Conservation (phyloP, 108 stramenopile genomes). For the Conticribra weissflogii region DNA sequence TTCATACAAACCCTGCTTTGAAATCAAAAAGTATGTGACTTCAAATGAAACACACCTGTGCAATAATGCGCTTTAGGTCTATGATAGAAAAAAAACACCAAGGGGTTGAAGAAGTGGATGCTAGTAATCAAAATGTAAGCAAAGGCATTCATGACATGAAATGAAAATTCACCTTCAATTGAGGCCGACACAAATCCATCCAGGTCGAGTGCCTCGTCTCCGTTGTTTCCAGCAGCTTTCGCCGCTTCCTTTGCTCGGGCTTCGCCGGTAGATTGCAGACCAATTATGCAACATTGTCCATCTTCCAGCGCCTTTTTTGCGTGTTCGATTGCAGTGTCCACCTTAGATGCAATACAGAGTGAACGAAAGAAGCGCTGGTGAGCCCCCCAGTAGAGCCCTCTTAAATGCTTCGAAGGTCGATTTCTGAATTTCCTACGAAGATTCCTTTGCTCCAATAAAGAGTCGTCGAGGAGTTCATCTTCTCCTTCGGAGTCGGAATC, state of each 20-base stretch:
- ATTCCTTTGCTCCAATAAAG: conserved; percentile 12
- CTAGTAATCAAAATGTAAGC: too few species aligned
- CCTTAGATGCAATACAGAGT: conserved; percentile 71
- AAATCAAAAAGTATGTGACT: too few species aligned
- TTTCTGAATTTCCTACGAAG: conserved; percentile 38
- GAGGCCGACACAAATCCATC: conserved; percentile 49
- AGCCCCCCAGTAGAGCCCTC: conserved; percentile 64
- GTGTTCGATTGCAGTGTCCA: conserved; percentile 53
- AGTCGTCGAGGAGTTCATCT: conserved; percentile 21
- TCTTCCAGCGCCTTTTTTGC: conserved; percentile 57
- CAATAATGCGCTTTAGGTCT: too few species aligned
- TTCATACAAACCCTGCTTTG: too few species aligned
- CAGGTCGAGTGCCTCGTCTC: conserved; percentile 21
- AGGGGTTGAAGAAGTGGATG: too few species aligned
- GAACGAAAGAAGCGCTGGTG: conserved; percentile 76
- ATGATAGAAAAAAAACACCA: too few species aligned
- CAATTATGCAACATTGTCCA: conserved; percentile 69
- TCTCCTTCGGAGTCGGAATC: conserved; percentile 33
- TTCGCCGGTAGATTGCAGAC: conserved; percentile 74
- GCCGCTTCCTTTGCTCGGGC: conserved; percentile 53
- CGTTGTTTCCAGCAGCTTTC: conserved; percentile 29
- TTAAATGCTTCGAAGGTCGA: conserved; percentile 15
- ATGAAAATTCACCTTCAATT: too few species aligned
- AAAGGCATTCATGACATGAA: too few species aligned
- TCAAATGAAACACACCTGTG: too few species aligned